These are phyloP conservation scores for Macrophomina tecta DNA, from an alignment of 2,329 filamentous ascomycete genomes.

Conservation along the genomic window DNA sequence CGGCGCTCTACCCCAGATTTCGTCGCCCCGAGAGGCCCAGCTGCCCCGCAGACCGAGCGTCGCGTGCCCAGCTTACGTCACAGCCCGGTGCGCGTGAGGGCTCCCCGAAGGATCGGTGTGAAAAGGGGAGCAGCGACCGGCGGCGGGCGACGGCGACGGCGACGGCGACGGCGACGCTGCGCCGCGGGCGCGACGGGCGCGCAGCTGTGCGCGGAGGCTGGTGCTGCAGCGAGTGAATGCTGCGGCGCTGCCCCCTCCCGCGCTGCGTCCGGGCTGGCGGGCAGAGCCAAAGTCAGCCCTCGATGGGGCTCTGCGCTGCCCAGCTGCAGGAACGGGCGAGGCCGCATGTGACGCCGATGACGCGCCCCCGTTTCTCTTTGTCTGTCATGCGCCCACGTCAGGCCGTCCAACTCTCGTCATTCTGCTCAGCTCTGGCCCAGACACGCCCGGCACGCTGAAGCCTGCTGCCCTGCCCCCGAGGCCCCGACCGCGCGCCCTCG, in stretches of 20 bases:
- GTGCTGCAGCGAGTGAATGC: neutral
- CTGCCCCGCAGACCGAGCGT: neutral
- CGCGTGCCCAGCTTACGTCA: conserved; percentile 23
- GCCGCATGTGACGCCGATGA: conserved; percentile 18
- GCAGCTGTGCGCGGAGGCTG: neutral
- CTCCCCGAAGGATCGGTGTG: conserved; percentile 16
- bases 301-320: conserved; percentile 2
- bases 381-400: conserved; percentile 25
- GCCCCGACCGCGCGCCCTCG: conserved; percentile 3
- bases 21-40: conserved; percentile 9
- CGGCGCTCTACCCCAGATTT: conserved; percentile 14
- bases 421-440: neutral
- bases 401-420: conserved; percentile 21
- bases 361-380: conserved; percentile 11
- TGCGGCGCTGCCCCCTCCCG: neutral
- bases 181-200: neutral
- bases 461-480: neutral
- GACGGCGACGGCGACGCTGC: neutral
- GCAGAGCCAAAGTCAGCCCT: conserved; percentile 5
- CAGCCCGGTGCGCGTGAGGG: conserved; percentile 17
- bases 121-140: neutral
- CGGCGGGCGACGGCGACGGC: neutral
- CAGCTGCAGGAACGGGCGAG: conserved; percentile 8
- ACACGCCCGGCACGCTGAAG: neutral
- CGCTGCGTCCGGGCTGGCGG: neutral